A percentile compares a stretch with the other conserved stretches of the same genome.
Evolutionary conservation across 2,329 filamentous ascomycete species (phyloP).

Genomic region (Purpureocillium lavendulum): DNA sequence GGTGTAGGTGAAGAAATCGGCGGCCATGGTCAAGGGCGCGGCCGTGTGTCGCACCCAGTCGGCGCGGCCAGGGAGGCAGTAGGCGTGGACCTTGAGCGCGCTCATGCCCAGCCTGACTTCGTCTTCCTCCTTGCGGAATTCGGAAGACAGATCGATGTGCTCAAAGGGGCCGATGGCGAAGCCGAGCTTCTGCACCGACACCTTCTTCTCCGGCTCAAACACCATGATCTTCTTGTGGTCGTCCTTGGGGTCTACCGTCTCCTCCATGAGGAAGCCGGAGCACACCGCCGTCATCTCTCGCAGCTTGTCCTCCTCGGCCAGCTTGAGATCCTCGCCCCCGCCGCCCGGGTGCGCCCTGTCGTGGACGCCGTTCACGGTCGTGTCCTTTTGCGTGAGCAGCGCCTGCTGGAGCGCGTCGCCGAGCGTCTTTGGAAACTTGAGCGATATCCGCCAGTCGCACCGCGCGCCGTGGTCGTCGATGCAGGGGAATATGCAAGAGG

Average conservation of each 20-base stretch:
- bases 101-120: conserved; percentile 85
- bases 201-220: conserved; percentile 67
- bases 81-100: conserved; percentile 82
- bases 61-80: conserved; percentile 75
- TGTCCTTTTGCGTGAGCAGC: conserved; percentile 30
- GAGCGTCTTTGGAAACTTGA: conserved; percentile 78
- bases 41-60: conserved; percentile 84
- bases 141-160: conserved; percentile 74
- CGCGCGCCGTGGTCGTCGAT: conserved; percentile 77
- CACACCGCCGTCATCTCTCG: conserved; percentile 86
- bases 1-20: conserved; percentile 84
- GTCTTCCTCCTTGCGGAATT: conserved; percentile 83
- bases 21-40: conserved; percentile 71
- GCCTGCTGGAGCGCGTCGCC: conserved; percentile 61
- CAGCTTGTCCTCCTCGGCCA: conserved; percentile 72
- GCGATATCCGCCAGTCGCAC: conserved; percentile 80
- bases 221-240: conserved; percentile 79
- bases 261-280: conserved; percentile 81
- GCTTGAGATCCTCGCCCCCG: conserved; percentile 30
- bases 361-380: conserved; percentile 16
- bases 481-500: conserved; percentile 86
- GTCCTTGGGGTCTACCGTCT: conserved; percentile 68
- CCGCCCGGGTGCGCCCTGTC: conserved; percentile 31
- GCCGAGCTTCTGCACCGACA: conserved; percentile 82
- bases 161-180: conserved; percentile 95